Percentiles rank a stretch among this genome's conserved stretches.
These are phyloP conservation scores for Rhizophlyctis rosea DNA, from an alignment of 192 early-diverging fungal genomes.

Conservation along the genomic window DNA sequence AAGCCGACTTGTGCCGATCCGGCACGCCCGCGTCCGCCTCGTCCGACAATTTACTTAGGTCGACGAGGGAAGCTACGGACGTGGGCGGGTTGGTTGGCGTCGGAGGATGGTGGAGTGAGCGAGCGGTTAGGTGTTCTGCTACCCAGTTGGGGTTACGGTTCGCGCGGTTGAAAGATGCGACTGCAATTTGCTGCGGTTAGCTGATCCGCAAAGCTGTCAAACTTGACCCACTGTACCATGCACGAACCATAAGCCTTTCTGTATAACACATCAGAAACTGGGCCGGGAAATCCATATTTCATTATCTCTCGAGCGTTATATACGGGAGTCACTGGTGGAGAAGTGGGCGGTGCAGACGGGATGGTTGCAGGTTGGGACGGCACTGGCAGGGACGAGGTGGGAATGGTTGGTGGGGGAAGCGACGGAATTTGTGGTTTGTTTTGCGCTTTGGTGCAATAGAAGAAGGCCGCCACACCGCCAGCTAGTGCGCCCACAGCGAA, in stretches of 20 bases:
- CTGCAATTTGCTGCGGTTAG: background rate
- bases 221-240: background rate
- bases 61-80: slow-evolving; percentile 31
- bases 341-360: too few relatives aligned
- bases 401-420: too few relatives aligned
- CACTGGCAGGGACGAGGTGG: too few relatives aligned
- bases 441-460: too few relatives aligned
- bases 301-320: too few relatives aligned
- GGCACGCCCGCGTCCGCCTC: slow-evolving; percentile 9
- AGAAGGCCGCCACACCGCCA: too few relatives aligned
- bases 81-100: background rate
- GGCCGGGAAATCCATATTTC: slow-evolving; percentile 39
- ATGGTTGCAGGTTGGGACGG: too few relatives aligned
- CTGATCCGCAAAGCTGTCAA: background rate
- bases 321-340: too few relatives aligned
- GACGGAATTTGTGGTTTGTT: too few relatives aligned
- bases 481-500: too few relatives aligned
- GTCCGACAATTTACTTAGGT: background rate
- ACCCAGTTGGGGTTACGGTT: slow-evolving; percentile 76
- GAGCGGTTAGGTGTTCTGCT: slow-evolving; percentile 65
- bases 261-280: slow-evolving; percentile 69
- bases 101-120: background rate
- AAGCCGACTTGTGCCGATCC: slow-evolving; percentile 66
- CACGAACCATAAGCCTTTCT: slow-evolving; percentile 58
- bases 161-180: slow-evolving; percentile 72